Conservation (phyloP, 2,329 filamentous ascomycete species). For the Zymoseptoria crescenta region DNA sequence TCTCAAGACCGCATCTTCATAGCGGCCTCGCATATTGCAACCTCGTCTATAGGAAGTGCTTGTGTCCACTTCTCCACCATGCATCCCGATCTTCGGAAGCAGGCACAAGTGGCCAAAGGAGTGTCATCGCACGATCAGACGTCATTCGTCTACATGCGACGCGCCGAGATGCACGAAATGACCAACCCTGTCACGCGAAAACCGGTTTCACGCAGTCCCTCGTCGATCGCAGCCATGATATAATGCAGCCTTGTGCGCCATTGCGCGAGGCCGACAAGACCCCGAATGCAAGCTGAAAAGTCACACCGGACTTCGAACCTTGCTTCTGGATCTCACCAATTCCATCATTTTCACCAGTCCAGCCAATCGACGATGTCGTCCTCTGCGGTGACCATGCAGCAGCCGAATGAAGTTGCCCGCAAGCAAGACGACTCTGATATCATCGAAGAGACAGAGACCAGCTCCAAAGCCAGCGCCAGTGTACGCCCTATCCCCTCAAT, state of each 20-base stretch:
- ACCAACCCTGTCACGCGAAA: neutral
- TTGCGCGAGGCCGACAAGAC: neutral
- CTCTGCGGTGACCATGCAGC: constrained; percentile 6
- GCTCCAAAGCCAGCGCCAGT: constrained; percentile 28
- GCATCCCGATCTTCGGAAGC: no score
- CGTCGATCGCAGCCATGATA: neutral
- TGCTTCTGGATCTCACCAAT: neutral
- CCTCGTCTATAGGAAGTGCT: no score
- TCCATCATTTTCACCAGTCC: neutral
- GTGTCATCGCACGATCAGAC: neutral
- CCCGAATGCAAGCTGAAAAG: neutral
- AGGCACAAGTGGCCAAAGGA: no score
- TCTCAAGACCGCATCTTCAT: no score
- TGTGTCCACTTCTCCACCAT: no score
- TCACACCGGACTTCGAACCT: neutral
- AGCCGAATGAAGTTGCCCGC: constrained; percentile 11
- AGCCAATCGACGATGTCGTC: constrained; percentile 6
- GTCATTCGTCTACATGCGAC: neutral
- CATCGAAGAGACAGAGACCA: constrained; percentile 26
- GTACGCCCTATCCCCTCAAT: constrained; percentile 15
- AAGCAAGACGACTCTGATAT: constrained; percentile 7
- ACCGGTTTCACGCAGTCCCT: neutral
- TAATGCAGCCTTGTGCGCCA: neutral
- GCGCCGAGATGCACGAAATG: neutral
- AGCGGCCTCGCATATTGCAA: no score